Evolutionary conservation across 176 grass and related monocot genomes (phyloP).

Genomic region (Microstegium vimineum): DNA sequence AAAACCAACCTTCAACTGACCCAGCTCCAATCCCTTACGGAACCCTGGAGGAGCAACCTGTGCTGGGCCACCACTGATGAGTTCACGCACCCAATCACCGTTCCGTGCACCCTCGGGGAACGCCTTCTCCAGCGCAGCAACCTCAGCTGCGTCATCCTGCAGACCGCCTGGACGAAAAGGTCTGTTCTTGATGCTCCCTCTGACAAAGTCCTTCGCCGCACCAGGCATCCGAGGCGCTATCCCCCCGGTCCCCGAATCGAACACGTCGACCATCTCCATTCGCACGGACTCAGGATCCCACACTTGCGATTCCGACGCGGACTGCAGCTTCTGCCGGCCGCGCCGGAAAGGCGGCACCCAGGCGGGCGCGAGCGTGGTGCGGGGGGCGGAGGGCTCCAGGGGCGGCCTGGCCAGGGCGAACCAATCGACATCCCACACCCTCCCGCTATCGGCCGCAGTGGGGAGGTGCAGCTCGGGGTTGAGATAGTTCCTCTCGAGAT

Average conservation of each 20-base stretch:
- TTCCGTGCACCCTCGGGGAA: constrained; percentile 53
- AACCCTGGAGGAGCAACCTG: constrained; percentile 66
- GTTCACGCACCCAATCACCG: constrained; percentile 68
- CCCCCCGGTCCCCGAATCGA: constrained; percentile 52
- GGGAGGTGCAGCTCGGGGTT: constrained; percentile 67
- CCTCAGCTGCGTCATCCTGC: constrained; percentile 17
- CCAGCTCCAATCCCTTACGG: constrained; percentile 69
- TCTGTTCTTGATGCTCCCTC: constrained; percentile 78
- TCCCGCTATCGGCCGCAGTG: constrained; percentile 50
- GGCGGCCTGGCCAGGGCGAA: constrained; percentile 53
- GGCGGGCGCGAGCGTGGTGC: constrained; percentile 50
- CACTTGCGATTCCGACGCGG: constrained; percentile 2
- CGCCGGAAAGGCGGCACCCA: constrained; percentile 83
- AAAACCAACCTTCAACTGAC: constrained; percentile 83
- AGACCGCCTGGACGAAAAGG: constrained; percentile 80
- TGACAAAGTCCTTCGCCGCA: constrained; percentile 75
- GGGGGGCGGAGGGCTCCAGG: constrained; percentile 67
- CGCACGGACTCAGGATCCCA: constrained; percentile 77
- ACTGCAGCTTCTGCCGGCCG: neutral
- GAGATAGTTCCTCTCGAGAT: constrained; percentile 78
- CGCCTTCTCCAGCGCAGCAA: constrained; percentile 11
- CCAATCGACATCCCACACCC: constrained; percentile 84
- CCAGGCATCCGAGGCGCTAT: constrained; percentile 64
- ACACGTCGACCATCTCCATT: constrained; percentile 64
- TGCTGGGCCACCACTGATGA: constrained; percentile 44